Evolutionary conservation across 2,329 filamentous ascomycete species (phyloP).

Genomic region (Arthrocladium fulminans): DNA sequence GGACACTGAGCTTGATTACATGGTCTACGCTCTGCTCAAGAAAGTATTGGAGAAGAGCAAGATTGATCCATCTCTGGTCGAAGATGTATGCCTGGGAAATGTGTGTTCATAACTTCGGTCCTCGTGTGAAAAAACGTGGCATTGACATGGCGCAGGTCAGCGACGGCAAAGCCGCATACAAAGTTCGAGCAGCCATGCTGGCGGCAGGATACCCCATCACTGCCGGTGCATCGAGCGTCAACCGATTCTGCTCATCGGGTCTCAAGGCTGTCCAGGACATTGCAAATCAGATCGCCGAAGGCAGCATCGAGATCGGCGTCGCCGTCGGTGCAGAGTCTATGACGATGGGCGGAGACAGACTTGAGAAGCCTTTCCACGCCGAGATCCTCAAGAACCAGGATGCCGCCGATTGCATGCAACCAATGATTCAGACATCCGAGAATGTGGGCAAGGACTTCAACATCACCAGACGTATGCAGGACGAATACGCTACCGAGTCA

Average conservation of each 20-base stretch:
- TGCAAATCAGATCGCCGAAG: constrained; percentile 71
- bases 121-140: not conserved
- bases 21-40: constrained; percentile 75
- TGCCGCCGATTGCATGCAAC: constrained; percentile 75
- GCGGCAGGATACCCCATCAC: constrained; percentile 93
- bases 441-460: constrained; percentile 89
- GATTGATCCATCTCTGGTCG: constrained; percentile 69
- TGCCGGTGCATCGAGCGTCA: constrained; percentile 67
- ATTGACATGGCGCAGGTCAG: constrained; percentile 49
- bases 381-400: constrained; percentile 69
- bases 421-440: constrained; percentile 97
- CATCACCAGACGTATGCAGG: constrained; percentile 70
- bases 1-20: constrained; percentile 80
- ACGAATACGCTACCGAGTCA: constrained; percentile 76
- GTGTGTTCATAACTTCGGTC: constrained; percentile 41
- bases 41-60: constrained; percentile 63
- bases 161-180: constrained; percentile 80
- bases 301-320: constrained; percentile 77
- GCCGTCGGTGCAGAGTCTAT: constrained; percentile 86
- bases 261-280: constrained; percentile 94
- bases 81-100: constrained; percentile 89
- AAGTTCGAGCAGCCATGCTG: constrained; percentile 76
- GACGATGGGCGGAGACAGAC: constrained; percentile 61
- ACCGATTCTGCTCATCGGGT: constrained; percentile 95
- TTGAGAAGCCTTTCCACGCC: constrained; percentile 66